A percentile compares a stretch with the other conserved stretches of the same genome.
Conservation (phyloP, 2,329 filamentous ascomycete species). For the Fusarium succisae region DNA sequence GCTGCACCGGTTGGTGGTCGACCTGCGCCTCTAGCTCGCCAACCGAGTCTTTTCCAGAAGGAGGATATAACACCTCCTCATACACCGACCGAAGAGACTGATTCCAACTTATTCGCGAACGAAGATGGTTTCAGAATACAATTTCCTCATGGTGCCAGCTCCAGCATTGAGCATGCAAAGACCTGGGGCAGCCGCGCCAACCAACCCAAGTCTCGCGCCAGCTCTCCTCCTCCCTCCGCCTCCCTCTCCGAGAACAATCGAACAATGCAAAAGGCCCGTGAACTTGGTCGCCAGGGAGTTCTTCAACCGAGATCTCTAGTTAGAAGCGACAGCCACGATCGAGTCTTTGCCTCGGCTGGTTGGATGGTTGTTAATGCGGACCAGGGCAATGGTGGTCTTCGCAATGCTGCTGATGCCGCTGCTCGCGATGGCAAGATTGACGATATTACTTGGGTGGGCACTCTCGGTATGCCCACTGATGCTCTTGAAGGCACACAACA, state of each 20-base stretch:
- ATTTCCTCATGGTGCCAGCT: constrained; percentile 63
- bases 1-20: constrained; percentile 27
- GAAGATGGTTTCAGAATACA: constrained; percentile 67
- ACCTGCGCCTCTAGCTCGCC: constrained; percentile 47
- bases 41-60: constrained; percentile 64
- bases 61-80: constrained; percentile 64
- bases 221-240: constrained; percentile 77
- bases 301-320: constrained; percentile 61
- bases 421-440: constrained; percentile 72
- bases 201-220: constrained; percentile 81
- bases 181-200: constrained; percentile 80
- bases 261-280: constrained; percentile 65
- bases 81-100: constrained; percentile 59
- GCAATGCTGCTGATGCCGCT: constrained; percentile 86
- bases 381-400: constrained; percentile 91
- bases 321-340: constrained; percentile 72
- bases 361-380: constrained; percentile 88
- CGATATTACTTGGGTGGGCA: constrained; percentile 91
- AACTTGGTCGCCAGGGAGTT: constrained; percentile 66
- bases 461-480: constrained; percentile 93
- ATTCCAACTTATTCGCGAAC: constrained; percentile 63
- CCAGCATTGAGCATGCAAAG: constrained; percentile 75
- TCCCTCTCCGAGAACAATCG: constrained; percentile 76
- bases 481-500: constrained; percentile 77
- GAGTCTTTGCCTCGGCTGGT: constrained; percentile 77